Conservation (phyloP, 441 rosid species). For the Bruguiera hainesii region DNA sequence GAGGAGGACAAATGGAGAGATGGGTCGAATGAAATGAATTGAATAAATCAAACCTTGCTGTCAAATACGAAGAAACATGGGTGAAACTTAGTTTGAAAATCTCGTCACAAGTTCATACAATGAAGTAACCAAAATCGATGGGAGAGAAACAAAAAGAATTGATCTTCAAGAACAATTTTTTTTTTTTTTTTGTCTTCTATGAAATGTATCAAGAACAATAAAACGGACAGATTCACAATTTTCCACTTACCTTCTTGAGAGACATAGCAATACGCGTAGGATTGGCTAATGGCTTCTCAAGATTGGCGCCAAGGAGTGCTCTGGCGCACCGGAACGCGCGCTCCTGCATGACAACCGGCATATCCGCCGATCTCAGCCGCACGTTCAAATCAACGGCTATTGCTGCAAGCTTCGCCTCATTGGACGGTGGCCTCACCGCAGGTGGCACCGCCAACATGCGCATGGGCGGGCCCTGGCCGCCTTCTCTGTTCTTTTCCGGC, state of each 20-base stretch:
- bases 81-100: too few species aligned
- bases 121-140: too few species aligned
- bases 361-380: conserved; percentile 58
- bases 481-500: conserved; percentile 17
- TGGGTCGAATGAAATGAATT: too few species aligned
- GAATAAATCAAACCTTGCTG: too few species aligned
- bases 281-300: conserved; percentile 23
- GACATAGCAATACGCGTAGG: conserved; percentile 42
- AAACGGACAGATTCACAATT: background rate
- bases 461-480: conserved; percentile 15
- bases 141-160: too few species aligned
- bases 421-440: conserved; percentile 7
- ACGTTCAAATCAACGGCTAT: conserved; percentile 44
- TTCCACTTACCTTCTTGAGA: conserved; percentile 41
- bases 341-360: conserved; percentile 49
- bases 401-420: conserved; percentile 46
- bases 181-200: too few species aligned
- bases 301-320: conserved; percentile 21
- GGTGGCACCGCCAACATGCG: conserved; percentile 26
- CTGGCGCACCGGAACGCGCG: conserved; percentile 42
- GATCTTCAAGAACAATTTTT: too few species aligned
- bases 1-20: too few species aligned
- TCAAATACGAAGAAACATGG: too few species aligned
- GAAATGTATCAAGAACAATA: too few species aligned
- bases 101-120: too few species aligned